A percentile compares a stretch with the other conserved stretches of the same genome.
Evolutionary conservation across 345 rosid genomes (phyloP).

Genomic region (Firmiana major): DNA sequence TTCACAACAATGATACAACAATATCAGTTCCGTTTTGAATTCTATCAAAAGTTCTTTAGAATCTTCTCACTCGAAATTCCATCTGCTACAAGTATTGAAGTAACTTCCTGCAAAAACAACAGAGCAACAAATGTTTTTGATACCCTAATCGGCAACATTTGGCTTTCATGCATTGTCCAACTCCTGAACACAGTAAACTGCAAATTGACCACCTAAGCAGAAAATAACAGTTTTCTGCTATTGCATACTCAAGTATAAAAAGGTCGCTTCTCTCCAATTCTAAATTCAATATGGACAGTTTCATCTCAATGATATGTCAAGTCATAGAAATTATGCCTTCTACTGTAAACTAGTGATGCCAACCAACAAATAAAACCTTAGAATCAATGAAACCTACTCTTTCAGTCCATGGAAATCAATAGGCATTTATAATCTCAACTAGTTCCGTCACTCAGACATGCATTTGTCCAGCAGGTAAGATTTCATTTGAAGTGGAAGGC

Average conservation of each 20-base stretch:
- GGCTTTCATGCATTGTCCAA: background rate
- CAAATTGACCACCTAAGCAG: background rate
- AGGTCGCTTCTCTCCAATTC: background rate
- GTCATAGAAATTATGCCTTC: background rate
- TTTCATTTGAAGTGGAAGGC: background rate
- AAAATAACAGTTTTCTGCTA: background rate
- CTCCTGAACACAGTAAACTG: background rate
- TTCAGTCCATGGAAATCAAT: background rate
- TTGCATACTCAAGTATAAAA: background rate
- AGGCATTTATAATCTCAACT: background rate
- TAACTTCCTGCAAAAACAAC: slow-evolving; percentile 65
- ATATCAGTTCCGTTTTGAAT: slow-evolving; percentile 1
- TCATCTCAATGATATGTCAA: background rate
- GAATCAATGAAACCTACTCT: background rate
- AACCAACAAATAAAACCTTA: background rate
- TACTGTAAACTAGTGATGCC: background rate
- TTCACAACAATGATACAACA: slow-evolving; percentile 32
- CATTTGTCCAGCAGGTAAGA: background rate
- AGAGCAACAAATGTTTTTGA: background rate
- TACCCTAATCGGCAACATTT: background rate
- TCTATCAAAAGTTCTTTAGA: slow-evolving; percentile 76
- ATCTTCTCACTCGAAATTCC: slow-evolving; percentile 73
- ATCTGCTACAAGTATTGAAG: slow-evolving; percentile 64
- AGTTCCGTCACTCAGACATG: background rate
- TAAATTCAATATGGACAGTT: background rate